A percentile compares a stretch with the other conserved stretches of the same genome.
Conservation (phyloP, 768 basidiomycete species). For the Termitomyces sp. region DNA sequence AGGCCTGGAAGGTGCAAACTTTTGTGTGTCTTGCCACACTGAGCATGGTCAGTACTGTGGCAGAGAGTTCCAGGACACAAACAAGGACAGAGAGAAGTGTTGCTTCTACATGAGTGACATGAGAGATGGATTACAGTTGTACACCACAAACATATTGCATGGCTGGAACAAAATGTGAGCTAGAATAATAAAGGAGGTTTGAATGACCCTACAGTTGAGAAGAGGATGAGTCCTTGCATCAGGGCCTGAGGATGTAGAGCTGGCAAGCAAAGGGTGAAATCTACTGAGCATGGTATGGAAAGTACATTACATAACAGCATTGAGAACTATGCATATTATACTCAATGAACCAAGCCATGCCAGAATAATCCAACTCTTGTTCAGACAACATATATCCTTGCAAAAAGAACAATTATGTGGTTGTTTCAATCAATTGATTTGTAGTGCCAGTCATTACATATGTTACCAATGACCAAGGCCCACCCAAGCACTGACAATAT, state of each 20-base stretch:
- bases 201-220: slow-evolving; percentile 7
- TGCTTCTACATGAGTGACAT: slow-evolving; percentile 1
- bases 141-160: not conserved
- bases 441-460: not conserved
- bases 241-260: slow-evolving; percentile 11
- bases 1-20: not conserved
- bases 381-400: slow-evolving; percentile 17
- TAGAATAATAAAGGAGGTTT: not conserved
- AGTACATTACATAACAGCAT: slow-evolving; percentile 4
- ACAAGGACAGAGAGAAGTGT: slow-evolving; percentile 13
- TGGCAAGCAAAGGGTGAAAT: not conserved
- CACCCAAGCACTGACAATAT: slow-evolving; percentile 8
- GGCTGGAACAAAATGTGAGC: not conserved
- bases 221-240: slow-evolving; percentile 9
- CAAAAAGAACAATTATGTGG: slow-evolving; percentile 13
- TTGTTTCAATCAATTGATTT: not conserved
- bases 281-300: no score
- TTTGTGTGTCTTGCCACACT: not conserved
- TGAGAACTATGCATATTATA: slow-evolving; percentile 7
- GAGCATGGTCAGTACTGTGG: slow-evolving; percentile 9
- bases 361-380: slow-evolving; percentile 8
- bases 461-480: slow-evolving; percentile 15
- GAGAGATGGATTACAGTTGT: not conserved
- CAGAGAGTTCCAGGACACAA: slow-evolving; percentile 7
- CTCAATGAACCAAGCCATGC: slow-evolving; percentile 10